Conservation (phyloP, 2,329 filamentous ascomycete species). For the Alternaria arborescens region DNA sequence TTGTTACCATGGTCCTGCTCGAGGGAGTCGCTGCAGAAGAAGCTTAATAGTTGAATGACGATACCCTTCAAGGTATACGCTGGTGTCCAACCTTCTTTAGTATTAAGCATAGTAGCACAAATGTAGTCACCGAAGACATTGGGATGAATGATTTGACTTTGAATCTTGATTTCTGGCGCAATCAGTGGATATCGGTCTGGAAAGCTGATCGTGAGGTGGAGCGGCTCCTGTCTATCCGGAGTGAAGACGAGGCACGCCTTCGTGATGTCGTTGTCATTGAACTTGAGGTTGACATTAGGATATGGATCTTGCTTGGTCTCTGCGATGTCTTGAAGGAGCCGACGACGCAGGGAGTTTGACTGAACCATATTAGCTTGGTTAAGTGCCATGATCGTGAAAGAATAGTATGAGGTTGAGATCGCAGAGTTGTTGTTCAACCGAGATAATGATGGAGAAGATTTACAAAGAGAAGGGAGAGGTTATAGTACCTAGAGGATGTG, state of each 20-base stretch:
- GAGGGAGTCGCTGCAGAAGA: conserved; percentile 59
- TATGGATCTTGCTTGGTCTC: conserved; percentile 59
- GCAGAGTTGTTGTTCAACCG: background rate
- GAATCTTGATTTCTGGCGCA: conserved; percentile 53
- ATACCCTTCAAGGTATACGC: conserved; percentile 62
- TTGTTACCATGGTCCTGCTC: conserved; percentile 52
- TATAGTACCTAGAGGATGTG: background rate
- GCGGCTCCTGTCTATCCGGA: conserved; percentile 48
- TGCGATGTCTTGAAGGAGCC: conserved; percentile 55
- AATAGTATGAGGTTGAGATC: background rate
- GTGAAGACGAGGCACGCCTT: conserved; percentile 57
- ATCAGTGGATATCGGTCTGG: conserved; percentile 49
- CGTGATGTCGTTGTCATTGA: conserved; percentile 49
- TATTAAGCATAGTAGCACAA: conserved; percentile 59
- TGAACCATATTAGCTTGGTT: background rate
- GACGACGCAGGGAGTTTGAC: conserved; percentile 27
- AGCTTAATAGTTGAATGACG: conserved; percentile 62
- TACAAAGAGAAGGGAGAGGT: background rate
- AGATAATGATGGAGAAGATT: background rate
- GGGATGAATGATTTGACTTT: conserved; percentile 56
- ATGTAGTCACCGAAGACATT: conserved; percentile 58
- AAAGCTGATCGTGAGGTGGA: conserved; percentile 58
- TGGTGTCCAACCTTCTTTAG: conserved; percentile 56
- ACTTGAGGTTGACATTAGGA: conserved; percentile 56
- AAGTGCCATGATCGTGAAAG: background rate